Evolutionary conservation across 257 asterid species (phyloP).

Genomic region (Solanum piurae): DNA sequence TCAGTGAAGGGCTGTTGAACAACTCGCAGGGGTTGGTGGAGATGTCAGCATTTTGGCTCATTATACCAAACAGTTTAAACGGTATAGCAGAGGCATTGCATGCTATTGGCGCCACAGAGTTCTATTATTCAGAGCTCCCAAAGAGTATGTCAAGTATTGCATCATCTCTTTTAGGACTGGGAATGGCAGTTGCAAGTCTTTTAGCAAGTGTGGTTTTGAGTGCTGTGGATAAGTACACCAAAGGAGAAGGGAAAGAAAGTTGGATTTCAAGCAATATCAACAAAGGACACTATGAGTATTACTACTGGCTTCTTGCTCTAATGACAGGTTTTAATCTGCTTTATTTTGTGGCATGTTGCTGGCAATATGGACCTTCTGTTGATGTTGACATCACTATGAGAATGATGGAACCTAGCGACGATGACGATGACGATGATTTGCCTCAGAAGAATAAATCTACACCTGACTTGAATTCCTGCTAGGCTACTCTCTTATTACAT

Average conservation of each 20-base stretch:
- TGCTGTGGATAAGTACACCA: slow-evolving; percentile 25
- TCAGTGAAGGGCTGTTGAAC: slow-evolving; percentile 27
- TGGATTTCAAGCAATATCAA: slow-evolving; percentile 53
- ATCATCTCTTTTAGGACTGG: slow-evolving; percentile 35
- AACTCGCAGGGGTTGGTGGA: slow-evolving; percentile 24
- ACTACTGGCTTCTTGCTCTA: slow-evolving; percentile 45
- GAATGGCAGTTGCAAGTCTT: slow-evolving; percentile 40
- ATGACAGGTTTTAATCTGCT: slow-evolving; percentile 26
- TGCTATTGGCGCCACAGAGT: slow-evolving; percentile 47
- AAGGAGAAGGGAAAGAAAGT: slow-evolving; percentile 32
- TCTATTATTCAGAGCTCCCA: slow-evolving; percentile 59
- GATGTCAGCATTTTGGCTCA: slow-evolving; percentile 65
- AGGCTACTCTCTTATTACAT: not conserved
- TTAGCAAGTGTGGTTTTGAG: slow-evolving; percentile 35
- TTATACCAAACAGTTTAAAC: slow-evolving; percentile 30
- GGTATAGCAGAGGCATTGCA: slow-evolving; percentile 62
- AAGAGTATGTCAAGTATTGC: slow-evolving; percentile 54
- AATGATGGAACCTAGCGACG: slow-evolving; percentile 1
- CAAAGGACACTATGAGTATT: slow-evolving; percentile 45
- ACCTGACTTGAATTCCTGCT: not conserved
- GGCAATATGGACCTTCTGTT: slow-evolving; percentile 44
- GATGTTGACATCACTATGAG: slow-evolving; percentile 1
- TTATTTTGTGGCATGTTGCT: slow-evolving; percentile 31
- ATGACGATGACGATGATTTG: not conserved
- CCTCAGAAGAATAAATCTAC: not conserved